Percentiles rank a stretch among this genome's conserved stretches.
Evolutionary conservation across 2,329 filamentous ascomycete genomes (phyloP).

Genomic region (Diaporthe citri): DNA sequence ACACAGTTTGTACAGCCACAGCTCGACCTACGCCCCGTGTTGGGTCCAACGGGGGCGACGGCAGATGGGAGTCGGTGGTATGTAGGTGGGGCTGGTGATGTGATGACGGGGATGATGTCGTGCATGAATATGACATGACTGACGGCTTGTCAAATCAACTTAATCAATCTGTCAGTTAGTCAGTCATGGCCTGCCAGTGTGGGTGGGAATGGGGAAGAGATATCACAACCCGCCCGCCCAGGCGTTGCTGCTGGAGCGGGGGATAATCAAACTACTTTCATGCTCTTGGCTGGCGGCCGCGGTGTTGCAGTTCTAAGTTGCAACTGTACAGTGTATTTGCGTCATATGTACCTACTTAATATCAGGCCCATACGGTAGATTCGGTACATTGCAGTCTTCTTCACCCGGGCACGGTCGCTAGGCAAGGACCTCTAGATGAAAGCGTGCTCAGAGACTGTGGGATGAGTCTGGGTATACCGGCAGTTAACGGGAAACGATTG

Average conservation of each 20-base stretch:
- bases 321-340: background rate
- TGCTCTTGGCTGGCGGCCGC: background rate
- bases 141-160: background rate
- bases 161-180: background rate
- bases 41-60: too few relatives aligned
- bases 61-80: background rate
- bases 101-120: conserved; percentile 19
- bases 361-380: background rate
- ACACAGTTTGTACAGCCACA: background rate
- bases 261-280: background rate
- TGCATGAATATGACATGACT: conserved; percentile 3
- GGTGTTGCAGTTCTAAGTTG: background rate
- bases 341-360: background rate
- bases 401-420: background rate
- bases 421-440: background rate
- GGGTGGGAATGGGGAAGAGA: background rate
- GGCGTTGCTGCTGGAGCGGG: background rate
- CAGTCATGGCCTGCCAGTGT: background rate
- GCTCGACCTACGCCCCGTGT: too few relatives aligned
- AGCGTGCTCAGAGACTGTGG: too few relatives aligned
- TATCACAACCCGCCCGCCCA: background rate
- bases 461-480: background rate
- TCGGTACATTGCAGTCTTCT: background rate
- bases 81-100: background rate
- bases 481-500: background rate